Base-by-base conservation (phyloP, 1,284 basidiomycete species). In the Puccinia hordei region DNA sequence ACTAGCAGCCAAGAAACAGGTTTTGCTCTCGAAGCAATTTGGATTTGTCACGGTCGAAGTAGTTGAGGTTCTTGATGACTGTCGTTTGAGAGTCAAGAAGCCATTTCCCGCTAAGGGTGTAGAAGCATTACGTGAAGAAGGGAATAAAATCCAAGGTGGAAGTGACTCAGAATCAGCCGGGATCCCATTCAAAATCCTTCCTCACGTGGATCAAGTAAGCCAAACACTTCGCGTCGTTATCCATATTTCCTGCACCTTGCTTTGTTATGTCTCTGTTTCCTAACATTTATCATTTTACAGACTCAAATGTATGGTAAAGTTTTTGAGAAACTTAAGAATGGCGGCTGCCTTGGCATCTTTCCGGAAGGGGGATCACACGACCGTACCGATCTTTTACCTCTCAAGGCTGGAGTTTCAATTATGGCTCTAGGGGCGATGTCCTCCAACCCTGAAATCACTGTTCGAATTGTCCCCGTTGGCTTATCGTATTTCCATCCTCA, bases 361-460 rank as follows among this genome's bases (percentile, higher is more conserved):
- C 95, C 95, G 66, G 95, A 98, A 91, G 95, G 95, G 83, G 95
- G 95, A 80, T 97, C 95, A 80, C 95, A 98, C 86, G 95, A 98
- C 87, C 91, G 95, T 55, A 95, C 93, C 22, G 95, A 98, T 85
- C 89, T 98, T 77, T 89, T 98, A 51, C 95, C 95, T 0, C 89
- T 98, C 66, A 98, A 98, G 87, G 95, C 95, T 27, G 95, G 95
- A 5, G 94, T 98, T 68, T 92, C 94, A 0, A 90, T 98, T 83
- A 98, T 98, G 95, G 94, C 95, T n/a, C 89, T 98, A 5, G 95
- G 95, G 49, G 95, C 95, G 0, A 95, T 98, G 93, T 92, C 93
- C 2, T 91, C 92, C 82, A 90, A 98, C 85, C 91, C 94, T n/a
- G 89, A 88, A 73, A 88, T 94, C 73, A 90, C 91, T 83, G 94